These are phyloP conservation scores for Penicillium sp. DNA, from an alignment of 2,329 filamentous ascomycete species.

Conservation along the genomic window DNA sequence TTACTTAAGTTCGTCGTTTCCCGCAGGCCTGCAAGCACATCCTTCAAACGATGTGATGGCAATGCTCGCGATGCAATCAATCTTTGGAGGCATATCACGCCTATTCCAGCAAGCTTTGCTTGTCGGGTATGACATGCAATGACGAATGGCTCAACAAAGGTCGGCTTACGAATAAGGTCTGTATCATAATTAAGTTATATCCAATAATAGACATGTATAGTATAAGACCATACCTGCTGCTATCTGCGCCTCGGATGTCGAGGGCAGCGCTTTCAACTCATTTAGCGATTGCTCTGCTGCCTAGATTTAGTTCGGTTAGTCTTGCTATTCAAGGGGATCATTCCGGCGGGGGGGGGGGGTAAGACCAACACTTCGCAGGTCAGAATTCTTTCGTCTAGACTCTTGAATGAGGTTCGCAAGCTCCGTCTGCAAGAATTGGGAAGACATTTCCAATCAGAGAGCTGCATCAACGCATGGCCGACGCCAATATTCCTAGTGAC, in stretches of 20 bases:
- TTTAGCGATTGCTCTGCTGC: constrained; percentile 91
- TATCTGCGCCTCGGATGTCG: constrained; percentile 73
- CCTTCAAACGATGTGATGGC: constrained; percentile 74
- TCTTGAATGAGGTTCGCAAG: constrained; percentile 89
- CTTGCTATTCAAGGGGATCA: constrained; percentile 4
- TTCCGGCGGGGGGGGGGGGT: background rate
- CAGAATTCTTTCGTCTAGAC: constrained; percentile 90
- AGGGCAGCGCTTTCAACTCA: constrained; percentile 75
- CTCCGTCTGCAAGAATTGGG: constrained; percentile 84
- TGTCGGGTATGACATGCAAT: constrained; percentile 90
- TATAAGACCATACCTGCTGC: constrained; percentile 58
- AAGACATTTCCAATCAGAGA: constrained; percentile 67
- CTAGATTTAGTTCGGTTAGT: constrained; percentile 46
- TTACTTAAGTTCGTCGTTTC: constrained; percentile 72
- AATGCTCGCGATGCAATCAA: constrained; percentile 80
- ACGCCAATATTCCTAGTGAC: constrained; percentile 1
- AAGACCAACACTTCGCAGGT: constrained; percentile 67
- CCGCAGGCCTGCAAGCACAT: constrained; percentile 83
- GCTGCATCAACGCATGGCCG: constrained; percentile 33
- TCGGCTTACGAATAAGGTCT: constrained; percentile 80
- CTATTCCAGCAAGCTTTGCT: constrained; percentile 83
- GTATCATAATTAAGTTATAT: constrained; percentile 22
- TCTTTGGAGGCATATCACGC: constrained; percentile 83
- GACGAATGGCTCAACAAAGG: constrained; percentile 91
- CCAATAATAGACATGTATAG: background rate